phyloP scores from a whole-genome alignment of 257 asterid genomes.

The Solanum chilense region DNA sequence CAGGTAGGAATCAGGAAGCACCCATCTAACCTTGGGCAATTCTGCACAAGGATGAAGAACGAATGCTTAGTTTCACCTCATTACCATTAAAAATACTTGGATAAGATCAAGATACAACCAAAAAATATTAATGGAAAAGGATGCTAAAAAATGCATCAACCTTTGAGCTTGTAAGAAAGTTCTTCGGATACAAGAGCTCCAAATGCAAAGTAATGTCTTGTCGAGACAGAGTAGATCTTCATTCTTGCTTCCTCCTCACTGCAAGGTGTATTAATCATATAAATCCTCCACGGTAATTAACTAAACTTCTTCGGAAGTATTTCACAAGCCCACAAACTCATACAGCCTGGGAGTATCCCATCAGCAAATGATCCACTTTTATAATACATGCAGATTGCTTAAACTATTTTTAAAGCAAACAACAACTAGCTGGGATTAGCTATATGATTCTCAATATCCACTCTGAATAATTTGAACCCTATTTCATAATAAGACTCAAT shows the following conservation, averaged over 20 bases:
- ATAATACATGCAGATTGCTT: neutral
- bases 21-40: constrained; percentile 75
- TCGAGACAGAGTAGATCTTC: constrained; percentile 89
- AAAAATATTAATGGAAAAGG: neutral
- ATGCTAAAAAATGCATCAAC: constrained; percentile 12
- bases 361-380: neutral
- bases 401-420: neutral
- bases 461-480: neutral
- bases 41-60: constrained; percentile 31
- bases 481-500: neutral
- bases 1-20: constrained; percentile 95
- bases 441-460: neutral
- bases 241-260: constrained; percentile 93
- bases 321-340: neutral
- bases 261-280: neutral
- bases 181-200: constrained; percentile 97
- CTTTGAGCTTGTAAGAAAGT: constrained; percentile 70
- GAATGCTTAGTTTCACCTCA: neutral
- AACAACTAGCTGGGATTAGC: neutral
- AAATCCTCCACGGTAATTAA: neutral
- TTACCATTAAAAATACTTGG: neutral
- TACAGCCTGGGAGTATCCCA: neutral
- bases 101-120: neutral
- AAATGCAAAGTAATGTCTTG: constrained; percentile 80
- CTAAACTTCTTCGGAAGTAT: neutral